Evolutionary conservation across 345 rosid species (phyloP), one percentile per base, ranked within the genome.

Genomic region (Eucalyptus pauciflora): DNA sequence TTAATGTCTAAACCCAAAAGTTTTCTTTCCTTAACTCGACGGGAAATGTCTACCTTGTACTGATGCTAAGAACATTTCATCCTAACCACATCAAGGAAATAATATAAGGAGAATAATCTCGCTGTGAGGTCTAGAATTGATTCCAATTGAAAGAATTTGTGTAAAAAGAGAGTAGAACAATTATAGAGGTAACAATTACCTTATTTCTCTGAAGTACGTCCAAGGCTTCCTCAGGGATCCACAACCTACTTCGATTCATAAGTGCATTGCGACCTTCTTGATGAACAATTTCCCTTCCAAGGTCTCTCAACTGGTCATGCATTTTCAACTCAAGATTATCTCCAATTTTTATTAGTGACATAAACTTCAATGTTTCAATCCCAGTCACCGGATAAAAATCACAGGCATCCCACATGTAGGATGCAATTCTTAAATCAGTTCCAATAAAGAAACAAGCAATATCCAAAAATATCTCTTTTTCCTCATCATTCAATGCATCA

Each of bases 211-310:
- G 51, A 25, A 89, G 31, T 7, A 87, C 50, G 8, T 88, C 87
- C 1, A 85, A 25, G 31, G 91, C 90, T 46, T 89, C 92, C 22
- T 88, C 89, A 56, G 50, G 50, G 48, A 15, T 37, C 93, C 93
- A 92, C 49, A 92, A 29, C 67, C 93, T 89, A 31, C 90, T 92
- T 7, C 92, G 89, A 33, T 87, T 43, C 22, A 90, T 91, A 6
- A 58, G 88, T 9, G 86, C 88, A 3, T 2, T 25, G 13, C 37
- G 11, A 86, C 20, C n/a, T 45, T 86, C 79, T 37, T 56, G 50
- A 8, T 51, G 89, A 49, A 90, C 91, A 71, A 89, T 85, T 16
- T 87, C 90, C 83, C 92, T 89, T 11, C 91, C 92, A 81, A 92
- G 60, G 20, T 89, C 91, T 13, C 89, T 88, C 15, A 88, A 29